These are phyloP conservation scores for Bisporella sp. DNA, from an alignment of 2,329 filamentous ascomycete genomes.

Conservation along the genomic window DNA sequence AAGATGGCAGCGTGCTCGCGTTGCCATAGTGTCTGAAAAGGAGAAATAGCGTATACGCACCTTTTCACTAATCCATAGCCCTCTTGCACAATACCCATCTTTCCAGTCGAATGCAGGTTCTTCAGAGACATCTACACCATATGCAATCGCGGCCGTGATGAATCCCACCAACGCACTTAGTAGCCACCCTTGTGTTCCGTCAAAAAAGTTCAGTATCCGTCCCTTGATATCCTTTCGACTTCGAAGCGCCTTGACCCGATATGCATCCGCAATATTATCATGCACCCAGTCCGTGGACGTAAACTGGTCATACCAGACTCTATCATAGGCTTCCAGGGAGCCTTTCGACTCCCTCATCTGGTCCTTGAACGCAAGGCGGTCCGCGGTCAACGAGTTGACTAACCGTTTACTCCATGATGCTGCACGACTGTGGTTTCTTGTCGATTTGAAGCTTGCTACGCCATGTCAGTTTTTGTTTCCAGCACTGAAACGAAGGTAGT, in stretches of 20 bases:
- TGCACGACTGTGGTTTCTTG: constrained; percentile 41
- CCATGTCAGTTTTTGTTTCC: neutral
- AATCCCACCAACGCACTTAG: constrained; percentile 85
- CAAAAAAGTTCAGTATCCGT: constrained; percentile 68
- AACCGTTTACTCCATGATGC: constrained; percentile 55
- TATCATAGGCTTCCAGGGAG: constrained; percentile 68
- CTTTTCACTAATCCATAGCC: constrained; percentile 71
- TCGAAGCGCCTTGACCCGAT: constrained; percentile 76
- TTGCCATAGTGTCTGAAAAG: neutral
- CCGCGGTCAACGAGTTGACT: constrained; percentile 49
- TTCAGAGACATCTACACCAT: constrained; percentile 83
- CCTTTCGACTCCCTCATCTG: constrained; percentile 54
- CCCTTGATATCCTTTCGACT: constrained; percentile 79
- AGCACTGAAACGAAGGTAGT: too few species aligned
- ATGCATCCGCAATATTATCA: constrained; percentile 91
- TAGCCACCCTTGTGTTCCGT: constrained; percentile 90
- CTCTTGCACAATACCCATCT: constrained; percentile 69
- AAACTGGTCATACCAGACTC: constrained; percentile 98
- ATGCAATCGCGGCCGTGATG: constrained; percentile 78
- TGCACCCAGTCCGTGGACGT: constrained; percentile 98
- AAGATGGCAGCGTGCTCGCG: neutral
- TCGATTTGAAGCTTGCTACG: constrained; percentile 23
- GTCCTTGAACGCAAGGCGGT: constrained; percentile 36
- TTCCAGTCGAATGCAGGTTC: constrained; percentile 84
- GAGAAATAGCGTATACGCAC: constrained; percentile 27